Percentiles rank a stretch among this genome's conserved stretches.
These are phyloP conservation scores for Rhodomyrtus psidioides DNA, from an alignment of 441 rosid species.

Conservation along the genomic window DNA sequence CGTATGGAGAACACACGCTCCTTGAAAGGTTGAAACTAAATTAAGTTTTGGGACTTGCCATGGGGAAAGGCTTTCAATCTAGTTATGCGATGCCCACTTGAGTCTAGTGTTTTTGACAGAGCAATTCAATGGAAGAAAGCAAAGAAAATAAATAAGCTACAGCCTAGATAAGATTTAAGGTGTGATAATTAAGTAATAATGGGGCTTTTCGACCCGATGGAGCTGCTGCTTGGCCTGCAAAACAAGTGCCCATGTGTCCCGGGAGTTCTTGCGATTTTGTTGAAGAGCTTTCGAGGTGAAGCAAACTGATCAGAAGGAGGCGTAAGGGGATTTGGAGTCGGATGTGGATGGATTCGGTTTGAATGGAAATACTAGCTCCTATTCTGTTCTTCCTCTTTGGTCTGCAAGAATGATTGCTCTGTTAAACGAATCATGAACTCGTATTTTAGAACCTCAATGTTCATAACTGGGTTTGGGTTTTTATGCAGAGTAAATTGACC, in stretches of 20 bases:
- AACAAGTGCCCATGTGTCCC: fast-evolving
- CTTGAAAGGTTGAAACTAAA: neutral
- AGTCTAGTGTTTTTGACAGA: neutral
- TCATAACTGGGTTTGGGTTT: neutral
- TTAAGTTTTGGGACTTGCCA: neutral
- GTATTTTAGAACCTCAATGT: neutral
- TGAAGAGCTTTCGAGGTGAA: neutral
- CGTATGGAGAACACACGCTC: neutral
- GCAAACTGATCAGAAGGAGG: neutral
- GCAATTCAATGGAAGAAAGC: neutral
- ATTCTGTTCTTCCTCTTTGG: neutral
- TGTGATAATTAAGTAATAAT: neutral
- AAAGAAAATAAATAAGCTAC: neutral
- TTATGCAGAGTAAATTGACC: neutral
- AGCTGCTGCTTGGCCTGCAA: neutral
- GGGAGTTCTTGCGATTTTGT: neutral
- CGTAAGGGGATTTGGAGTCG: neutral
- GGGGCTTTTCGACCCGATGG: neutral
- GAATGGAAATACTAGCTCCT: neutral
- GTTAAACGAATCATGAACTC: neutral
- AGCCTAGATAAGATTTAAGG: neutral
- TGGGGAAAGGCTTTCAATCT: neutral
- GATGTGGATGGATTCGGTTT: neutral
- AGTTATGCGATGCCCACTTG: neutral
- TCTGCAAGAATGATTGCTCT: neutral